Percentiles rank a stretch among this genome's conserved stretches.
Evolutionary conservation across 495 filamentous ascomycete species (phyloP).

Genomic region (Hypoxylon lienhwacheense): DNA sequence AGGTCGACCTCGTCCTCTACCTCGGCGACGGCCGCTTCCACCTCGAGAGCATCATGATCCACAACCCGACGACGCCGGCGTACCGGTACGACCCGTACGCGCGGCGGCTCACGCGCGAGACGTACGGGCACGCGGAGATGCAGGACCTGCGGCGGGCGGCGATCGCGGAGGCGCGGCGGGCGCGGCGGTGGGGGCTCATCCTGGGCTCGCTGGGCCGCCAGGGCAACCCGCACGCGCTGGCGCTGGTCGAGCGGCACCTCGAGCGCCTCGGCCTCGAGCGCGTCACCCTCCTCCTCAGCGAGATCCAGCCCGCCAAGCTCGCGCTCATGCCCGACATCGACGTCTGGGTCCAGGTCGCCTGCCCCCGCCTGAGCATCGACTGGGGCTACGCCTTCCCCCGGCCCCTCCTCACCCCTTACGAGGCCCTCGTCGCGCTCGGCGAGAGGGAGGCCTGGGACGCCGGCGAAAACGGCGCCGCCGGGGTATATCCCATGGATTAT

Average conservation of each 20-base stretch:
- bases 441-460: conserved; percentile 75
- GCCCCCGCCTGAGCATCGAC: conserved; percentile 92
- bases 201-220: conserved; percentile 90
- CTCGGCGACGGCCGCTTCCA: conserved; percentile 97
- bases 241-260: conserved; percentile 77
- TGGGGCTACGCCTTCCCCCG: conserved; percentile 96
- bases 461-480: too few relatives aligned
- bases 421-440: conserved; percentile 85
- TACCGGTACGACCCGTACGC: conserved; percentile 98
- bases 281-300: conserved; percentile 80
- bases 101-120: conserved; percentile 83
- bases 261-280: conserved; percentile 68
- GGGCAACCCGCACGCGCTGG: conserved; percentile 91
- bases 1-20: conserved; percentile 82
- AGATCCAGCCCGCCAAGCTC: conserved; percentile 95
- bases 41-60: conserved; percentile 97
- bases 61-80: conserved; percentile 85
- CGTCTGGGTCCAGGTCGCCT: conserved; percentile 97
- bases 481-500: conserved; percentile 97
- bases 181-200: conserved; percentile 91
- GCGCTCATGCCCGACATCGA: conserved; percentile 91
- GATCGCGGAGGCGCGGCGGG: conserved; percentile 69
- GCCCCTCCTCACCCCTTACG: conserved; percentile 89
- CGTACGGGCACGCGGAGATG: conserved; percentile 88
- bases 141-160: conserved; percentile 76